phyloP scores from a whole-genome alignment of 2,329 filamentous ascomycete genomes.

The Botrytis medusae region DNA sequence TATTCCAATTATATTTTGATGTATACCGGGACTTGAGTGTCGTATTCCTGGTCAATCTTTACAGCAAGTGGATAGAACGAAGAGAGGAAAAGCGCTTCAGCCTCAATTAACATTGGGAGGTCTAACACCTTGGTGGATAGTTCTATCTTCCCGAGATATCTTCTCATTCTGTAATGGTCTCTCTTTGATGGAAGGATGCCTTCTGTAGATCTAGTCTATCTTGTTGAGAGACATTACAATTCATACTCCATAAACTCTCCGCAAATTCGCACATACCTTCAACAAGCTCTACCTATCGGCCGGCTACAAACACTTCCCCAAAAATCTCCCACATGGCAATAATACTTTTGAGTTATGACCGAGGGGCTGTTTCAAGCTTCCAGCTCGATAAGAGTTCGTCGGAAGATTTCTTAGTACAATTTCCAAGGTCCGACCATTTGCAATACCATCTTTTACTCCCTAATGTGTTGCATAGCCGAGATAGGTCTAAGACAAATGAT shows the following conservation, averaged over 20 bases:
- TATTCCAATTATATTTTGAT: background rate
- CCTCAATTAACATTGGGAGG: background rate
- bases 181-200: background rate
- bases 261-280: background rate
- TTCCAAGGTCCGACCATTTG: background rate
- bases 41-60: background rate
- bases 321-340: background rate
- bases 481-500: background rate
- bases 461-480: background rate
- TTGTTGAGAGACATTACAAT: background rate
- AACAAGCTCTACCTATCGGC: background rate
- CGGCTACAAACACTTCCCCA: background rate
- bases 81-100: background rate
- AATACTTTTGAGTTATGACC: background rate
- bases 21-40: background rate
- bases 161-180: background rate
- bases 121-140: background rate
- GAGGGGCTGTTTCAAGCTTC: background rate
- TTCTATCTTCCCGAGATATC: background rate
- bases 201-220: background rate
- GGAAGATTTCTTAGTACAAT: background rate
- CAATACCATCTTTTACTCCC: background rate
- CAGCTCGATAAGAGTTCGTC: conserved; percentile 5
- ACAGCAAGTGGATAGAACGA: too few relatives aligned
- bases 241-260: background rate